Evolutionary conservation across 225 moss, liverwort and hornwort genomes (phyloP), one percentile per base, ranked within the genome.

Genomic region (Physcomitrellopsis africana): DNA sequence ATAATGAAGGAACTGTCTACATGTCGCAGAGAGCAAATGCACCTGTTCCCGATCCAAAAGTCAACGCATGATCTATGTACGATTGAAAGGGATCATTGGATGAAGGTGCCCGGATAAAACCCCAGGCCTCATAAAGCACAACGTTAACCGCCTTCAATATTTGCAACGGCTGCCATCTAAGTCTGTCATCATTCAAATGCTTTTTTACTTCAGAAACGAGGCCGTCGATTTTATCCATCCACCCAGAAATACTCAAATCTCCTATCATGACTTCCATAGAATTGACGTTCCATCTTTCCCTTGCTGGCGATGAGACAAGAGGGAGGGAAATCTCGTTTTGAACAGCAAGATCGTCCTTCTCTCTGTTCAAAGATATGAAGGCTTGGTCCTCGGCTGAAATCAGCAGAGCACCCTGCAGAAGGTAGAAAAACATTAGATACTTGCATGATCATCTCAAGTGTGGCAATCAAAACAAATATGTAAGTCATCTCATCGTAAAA

Each of bases 341-440:
- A 51, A 56, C 20, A 65, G 72, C 78, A 52, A 79, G 23, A 42
- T 45, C 43, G 47, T 72, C 78, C 65, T 65, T 79, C 64, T 65
- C 72, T 49, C 14, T 72, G 64, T 79, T 65, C 17, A 72, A 17
- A 45, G 44, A 47, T 52, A 65, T 45, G 64, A 79, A 72, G 27
- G 72, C 72, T 45, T 72, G 54, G 72, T 79, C 78, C 71, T 79
- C 78, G 47, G 78, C 78, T 72, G 72, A 63, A 72, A 72, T 79
- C 64, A 79, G 65, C 78, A 79, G 64, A 57, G 78, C 72, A 71
- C 60, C 72, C 72, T 79, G 78, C 65, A 70, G 72, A 71, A 79
- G 60, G 42, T 68, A 69, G 26, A 46, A 72, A 66, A 47, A 9
- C 5, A 72, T 64, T 79, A 70, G 64, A 37, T 48, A 46, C 13